These are phyloP conservation scores for Tillandsia fasciculata DNA, from an alignment of 176 grass and related monocot genomes.

Conservation along the genomic window DNA sequence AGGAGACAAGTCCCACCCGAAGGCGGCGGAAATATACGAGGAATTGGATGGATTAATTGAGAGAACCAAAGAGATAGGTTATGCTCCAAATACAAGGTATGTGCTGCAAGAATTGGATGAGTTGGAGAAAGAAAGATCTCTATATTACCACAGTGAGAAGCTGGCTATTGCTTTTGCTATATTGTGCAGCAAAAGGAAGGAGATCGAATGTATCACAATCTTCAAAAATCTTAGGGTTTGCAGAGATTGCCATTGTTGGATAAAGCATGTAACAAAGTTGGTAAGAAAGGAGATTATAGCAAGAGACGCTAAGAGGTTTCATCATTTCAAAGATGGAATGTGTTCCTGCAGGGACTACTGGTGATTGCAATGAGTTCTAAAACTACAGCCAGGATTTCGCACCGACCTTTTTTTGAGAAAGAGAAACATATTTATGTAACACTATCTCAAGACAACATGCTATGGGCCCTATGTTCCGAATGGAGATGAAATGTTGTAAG, in stretches of 20 bases:
- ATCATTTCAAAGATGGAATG: conserved; percentile 19
- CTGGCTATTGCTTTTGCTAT: conserved; percentile 21
- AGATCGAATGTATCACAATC: conserved; percentile 6
- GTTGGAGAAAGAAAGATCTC: conserved; percentile 17
- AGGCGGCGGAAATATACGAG: conserved; percentile 17
- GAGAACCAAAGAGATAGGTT: conserved; percentile 15
- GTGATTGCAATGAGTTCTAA: neutral
- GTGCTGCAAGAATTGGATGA: conserved; percentile 28
- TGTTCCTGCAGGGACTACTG: conserved; percentile 25
- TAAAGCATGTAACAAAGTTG: conserved; percentile 12
- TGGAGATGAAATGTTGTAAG: too few relatives aligned
- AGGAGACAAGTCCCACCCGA: conserved; percentile 14
- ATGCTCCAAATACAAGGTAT: conserved; percentile 15
- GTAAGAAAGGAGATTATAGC: conserved; percentile 18
- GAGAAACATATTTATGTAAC: too few relatives aligned
- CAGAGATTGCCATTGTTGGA: conserved; percentile 25
- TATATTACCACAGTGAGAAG: conserved; percentile 30
- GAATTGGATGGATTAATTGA: conserved; percentile 17
- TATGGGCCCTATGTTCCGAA: too few relatives aligned
- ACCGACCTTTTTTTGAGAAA: neutral
- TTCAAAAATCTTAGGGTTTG: conserved; percentile 32
- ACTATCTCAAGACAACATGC: too few relatives aligned
- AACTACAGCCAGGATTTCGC: neutral
- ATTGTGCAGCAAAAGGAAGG: conserved; percentile 4
- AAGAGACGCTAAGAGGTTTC: conserved; percentile 27